Conservation (phyloP, 441 rosid genomes). For the Omphalea diandra region DNA sequence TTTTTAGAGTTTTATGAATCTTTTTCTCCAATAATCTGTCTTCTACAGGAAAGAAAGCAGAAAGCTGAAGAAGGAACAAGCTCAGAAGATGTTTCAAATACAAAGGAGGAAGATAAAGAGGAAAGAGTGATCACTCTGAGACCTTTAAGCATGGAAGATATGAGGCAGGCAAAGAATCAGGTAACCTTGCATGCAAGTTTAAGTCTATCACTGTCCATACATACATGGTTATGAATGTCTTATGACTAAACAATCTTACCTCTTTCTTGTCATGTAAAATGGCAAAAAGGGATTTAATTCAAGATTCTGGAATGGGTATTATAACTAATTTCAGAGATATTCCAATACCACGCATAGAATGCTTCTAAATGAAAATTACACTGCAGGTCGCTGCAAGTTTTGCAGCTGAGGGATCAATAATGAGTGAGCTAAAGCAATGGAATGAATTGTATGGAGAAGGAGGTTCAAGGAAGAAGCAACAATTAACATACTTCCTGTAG, state of each 20-base stretch:
- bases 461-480: slow-evolving; percentile 94
- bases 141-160: slow-evolving; percentile 84
- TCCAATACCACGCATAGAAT: no score
- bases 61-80: slow-evolving; percentile 56
- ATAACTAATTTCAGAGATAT: background rate
- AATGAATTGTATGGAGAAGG: slow-evolving; percentile 93
- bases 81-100: slow-evolving; percentile 43
- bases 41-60: slow-evolving; percentile 45
- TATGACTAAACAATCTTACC: background rate
- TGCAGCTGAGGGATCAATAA: slow-evolving; percentile 77
- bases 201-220: background rate
- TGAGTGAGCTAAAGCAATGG: slow-evolving; percentile 94
- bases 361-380: background rate
- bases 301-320: background rate
- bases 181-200: slow-evolving; percentile 28
- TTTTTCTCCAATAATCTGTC: slow-evolving; percentile 3
- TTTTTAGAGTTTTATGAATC: slow-evolving; percentile 11
- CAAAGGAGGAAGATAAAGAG: slow-evolving; percentile 52
- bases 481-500: slow-evolving; percentile 88
- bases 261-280: background rate
- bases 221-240: background rate
- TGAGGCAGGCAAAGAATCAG: slow-evolving; percentile 94
- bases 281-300: background rate
- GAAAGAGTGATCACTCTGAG: slow-evolving; percentile 60
- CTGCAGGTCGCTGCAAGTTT: slow-evolving; percentile 90